These are phyloP conservation scores for Vinca major DNA, from an alignment of 305 asterid genomes.

Conservation along the genomic window DNA sequence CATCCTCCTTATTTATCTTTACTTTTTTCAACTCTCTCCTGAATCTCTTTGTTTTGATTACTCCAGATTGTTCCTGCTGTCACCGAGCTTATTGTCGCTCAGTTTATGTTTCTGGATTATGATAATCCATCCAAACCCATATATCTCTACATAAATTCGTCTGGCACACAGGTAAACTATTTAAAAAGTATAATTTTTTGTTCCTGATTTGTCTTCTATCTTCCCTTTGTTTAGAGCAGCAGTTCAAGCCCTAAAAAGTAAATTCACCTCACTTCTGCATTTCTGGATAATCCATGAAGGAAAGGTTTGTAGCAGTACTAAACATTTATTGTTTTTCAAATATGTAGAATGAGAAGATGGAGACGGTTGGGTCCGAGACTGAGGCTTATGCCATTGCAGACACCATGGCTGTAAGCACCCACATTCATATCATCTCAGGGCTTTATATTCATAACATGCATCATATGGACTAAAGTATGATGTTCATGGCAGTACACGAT, in stretches of 20 bases:
- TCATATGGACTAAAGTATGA: not conserved
- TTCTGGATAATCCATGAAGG: not conserved
- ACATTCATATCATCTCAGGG: not conserved
- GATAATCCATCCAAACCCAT: conserved; percentile 69
- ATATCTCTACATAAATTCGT: conserved; percentile 75
- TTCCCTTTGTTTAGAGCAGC: not conserved
- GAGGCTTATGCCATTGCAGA: conserved; percentile 86
- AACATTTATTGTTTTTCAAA: conserved; percentile 9
- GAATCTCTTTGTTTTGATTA: conserved; percentile 13
- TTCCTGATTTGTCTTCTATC: not conserved
- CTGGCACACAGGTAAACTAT: conserved; percentile 72
- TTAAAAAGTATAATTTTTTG: not conserved
- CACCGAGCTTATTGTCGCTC: conserved; percentile 76
- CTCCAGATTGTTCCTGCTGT: conserved; percentile 83
- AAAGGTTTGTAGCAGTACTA: not conserved
- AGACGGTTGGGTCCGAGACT: conserved; percentile 83
- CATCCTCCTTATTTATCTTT: not conserved
- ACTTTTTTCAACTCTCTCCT: not conserved
- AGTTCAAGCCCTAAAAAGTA: not conserved
- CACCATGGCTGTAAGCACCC: conserved; percentile 59
- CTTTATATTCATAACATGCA: not conserved
- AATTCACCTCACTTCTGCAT: not conserved
- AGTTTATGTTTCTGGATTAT: conserved; percentile 78
- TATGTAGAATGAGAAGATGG: conserved; percentile 59
- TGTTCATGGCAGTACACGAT: not conserved